Base-by-base conservation (phyloP, 129 eudicot species). In the sunflower (Helianthus annuus) region DNA sequence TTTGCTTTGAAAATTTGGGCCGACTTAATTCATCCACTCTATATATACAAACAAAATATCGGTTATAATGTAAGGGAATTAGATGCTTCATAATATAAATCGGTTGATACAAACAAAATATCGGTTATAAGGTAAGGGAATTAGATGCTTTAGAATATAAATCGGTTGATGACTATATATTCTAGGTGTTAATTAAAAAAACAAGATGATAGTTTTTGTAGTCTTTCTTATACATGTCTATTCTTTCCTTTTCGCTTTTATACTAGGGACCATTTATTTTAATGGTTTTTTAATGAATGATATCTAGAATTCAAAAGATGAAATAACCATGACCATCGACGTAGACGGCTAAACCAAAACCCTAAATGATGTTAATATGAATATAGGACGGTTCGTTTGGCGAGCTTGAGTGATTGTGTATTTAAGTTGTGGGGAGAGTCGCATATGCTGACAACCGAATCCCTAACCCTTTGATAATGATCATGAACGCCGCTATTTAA, bases 11-110 rank as follows among this genome's bases (percentile, higher is more conserved):
- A 64, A 36, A 27, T 44, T 46, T 46, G 39, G 53, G 27, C 80
- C 59, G 67, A 29, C 78, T 71, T 32, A 51, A 63, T 56, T 45
- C 68, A 45, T 57, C 61, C 51, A 76, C 59, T 57, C 74, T 48
- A 76, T 29, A 56, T 34, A 57, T 49, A 67, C 39, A 58, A 44
- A 76, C 80, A 76, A 58, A 76, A 56, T 68, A 58, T 68, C 74
- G 74, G 80, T 76, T 66, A 76, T 59, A 19, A 39, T 27, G 32
- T 27, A 27, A 45, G 63, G 38, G 38, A 24, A 57, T 57, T 57
- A 27, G 63, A 57, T 57, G 63, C 39, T 57, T 59, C 4, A 27
- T 2, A 58, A 10, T 27, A 58, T 58, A 58, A 24, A 10, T 58
- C 15, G 65, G 44, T 60, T 32, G 36, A 57, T 49, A 67, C 39